phyloP scores from a whole-genome alignment of 2,329 filamentous ascomycete genomes.

The Aspergillus transmontanensis region DNA sequence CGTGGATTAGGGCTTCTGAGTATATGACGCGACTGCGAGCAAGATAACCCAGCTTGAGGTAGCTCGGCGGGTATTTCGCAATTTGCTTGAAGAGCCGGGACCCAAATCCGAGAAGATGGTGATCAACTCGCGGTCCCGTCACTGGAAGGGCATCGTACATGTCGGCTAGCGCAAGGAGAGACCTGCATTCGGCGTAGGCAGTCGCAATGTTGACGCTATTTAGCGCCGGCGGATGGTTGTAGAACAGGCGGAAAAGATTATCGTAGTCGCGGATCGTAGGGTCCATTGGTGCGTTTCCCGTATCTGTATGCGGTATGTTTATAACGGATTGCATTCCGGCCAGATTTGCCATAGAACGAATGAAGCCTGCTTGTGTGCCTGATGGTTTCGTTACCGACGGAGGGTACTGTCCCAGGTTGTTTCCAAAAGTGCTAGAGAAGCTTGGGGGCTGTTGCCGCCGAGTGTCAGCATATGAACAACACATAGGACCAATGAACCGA shows the following conservation, averaged over 20 bases:
- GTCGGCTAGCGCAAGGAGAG: slow-evolving; percentile 83
- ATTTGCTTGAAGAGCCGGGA: slow-evolving; percentile 93
- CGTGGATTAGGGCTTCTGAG: slow-evolving; percentile 85
- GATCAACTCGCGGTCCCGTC: slow-evolving; percentile 85
- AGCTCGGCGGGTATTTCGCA: slow-evolving; percentile 91
- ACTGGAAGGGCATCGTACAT: slow-evolving; percentile 90
- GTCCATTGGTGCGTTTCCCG: slow-evolving; percentile 63
- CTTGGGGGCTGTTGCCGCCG: slow-evolving; percentile 32
- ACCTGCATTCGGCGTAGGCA: slow-evolving; percentile 92
- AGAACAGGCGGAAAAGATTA: slow-evolving; percentile 93
- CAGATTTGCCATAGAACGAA: slow-evolving; percentile 84
- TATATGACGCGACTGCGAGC: slow-evolving; percentile 82
- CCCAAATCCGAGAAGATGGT: slow-evolving; percentile 90
- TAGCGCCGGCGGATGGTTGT: slow-evolving; percentile 82
- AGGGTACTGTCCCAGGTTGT: slow-evolving; percentile 47
- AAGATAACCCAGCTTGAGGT: slow-evolving; percentile 85
- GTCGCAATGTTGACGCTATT: slow-evolving; percentile 88
- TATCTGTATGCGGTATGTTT: slow-evolving; percentile 52
- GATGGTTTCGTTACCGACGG: slow-evolving; percentile 66
- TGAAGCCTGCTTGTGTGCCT: slow-evolving; percentile 69
- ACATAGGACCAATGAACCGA: slow-evolving; percentile 38
- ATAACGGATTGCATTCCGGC: slow-evolving; percentile 57
- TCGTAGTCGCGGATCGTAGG: slow-evolving; percentile 90
- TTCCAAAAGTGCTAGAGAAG: slow-evolving; percentile 60
- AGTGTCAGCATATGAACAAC: background rate